Percentiles rank a stretch among this genome's conserved stretches.
These are phyloP conservation scores for Cutaneotrichosporon dermatis DNA, from an alignment of 1,284 basidiomycete species.

Conservation along the genomic window DNA sequence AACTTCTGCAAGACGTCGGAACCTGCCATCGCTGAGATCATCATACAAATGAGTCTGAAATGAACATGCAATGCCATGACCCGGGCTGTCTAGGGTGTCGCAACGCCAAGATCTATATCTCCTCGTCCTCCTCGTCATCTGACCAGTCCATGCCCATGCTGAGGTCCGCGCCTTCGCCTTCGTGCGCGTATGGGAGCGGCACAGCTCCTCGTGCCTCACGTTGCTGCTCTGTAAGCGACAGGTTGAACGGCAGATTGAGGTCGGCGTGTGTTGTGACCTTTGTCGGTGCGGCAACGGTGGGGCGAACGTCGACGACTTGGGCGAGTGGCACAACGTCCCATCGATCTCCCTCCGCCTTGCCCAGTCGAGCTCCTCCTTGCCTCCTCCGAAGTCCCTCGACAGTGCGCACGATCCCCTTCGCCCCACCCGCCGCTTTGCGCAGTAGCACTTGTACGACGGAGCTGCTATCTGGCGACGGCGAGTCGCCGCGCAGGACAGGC, in stretches of 20 bases:
- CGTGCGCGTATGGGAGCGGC: constrained; percentile 78
- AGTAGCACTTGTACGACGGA: constrained; percentile 33
- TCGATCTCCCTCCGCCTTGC: background rate
- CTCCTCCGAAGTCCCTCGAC: constrained; percentile 20
- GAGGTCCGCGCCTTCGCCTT: constrained; percentile 54
- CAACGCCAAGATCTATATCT: constrained; percentile 22
- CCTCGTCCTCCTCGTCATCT: constrained; percentile 42
- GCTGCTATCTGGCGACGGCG: constrained; percentile 13
- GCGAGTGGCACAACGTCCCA: constrained; percentile 6
- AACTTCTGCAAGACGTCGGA: too few species aligned
- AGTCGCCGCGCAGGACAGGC: constrained; percentile 24
- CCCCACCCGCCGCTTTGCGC: constrained; percentile 44
- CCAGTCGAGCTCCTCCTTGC: too few species aligned
- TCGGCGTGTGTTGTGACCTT: constrained; percentile 54
- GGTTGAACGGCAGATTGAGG: constrained; percentile 66
- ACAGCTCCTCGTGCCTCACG: constrained; percentile 71
- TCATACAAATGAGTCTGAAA: too few species aligned
- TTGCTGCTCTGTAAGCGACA: constrained; percentile 75
- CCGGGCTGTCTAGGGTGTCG: too few species aligned
- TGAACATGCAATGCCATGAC: too few species aligned
- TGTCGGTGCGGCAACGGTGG: background rate
- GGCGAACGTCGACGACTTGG: constrained; percentile 10
- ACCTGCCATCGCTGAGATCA: too few species aligned
- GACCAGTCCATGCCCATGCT: constrained; percentile 31
- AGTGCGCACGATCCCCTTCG: constrained; percentile 42